Evolutionary conservation across 139 green algal species (phyloP), one percentile per base, ranked within the genome.

Genomic region (Chlorella sp.): DNA sequence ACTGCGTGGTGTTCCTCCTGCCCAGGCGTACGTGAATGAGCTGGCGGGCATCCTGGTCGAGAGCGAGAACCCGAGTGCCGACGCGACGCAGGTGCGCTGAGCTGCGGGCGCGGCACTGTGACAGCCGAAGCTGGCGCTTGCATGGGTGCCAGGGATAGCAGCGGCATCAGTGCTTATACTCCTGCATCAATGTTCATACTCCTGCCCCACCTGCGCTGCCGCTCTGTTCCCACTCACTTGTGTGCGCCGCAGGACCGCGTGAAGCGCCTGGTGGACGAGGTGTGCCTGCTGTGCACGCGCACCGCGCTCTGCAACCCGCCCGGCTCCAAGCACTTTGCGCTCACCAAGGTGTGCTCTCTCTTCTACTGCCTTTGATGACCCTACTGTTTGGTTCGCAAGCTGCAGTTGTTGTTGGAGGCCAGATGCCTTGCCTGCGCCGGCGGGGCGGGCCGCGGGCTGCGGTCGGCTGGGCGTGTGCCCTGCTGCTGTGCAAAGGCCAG

Each of bases 21-120:
- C 80, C 51, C 81, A 90, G 85, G 87, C 80, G 1, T 91, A 89
- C 54, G 85, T 91, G 58, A 89, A 87, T 20, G 76, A 91, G 77
- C 78, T 91, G 76, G 87, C 87, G 13, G 41, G 79, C 36, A 68
- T 44, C 17, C 62, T 91, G 68, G 81, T 89, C 56, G 84, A 84
- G 48, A 79, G 73, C 74, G 46, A 60, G 36, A 44, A 74, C 41
- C 81, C 69, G 6, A 58, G 13, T 34, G 36, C 67, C 16, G 36
- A 56, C 11, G 46, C 40, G 26, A 82, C 76, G 36, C 76, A 82
- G 62, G 76, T 44, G 58, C 9, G 51, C 32, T 41, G 40, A 58
- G 34, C 2, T 36, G 24, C 22, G 56, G 3, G 7, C 56, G 30
- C 13, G 56, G 22, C 56, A 14, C 56, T 65, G 56, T n/a, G 14